Percentiles rank a stretch among this genome's conserved stretches.
Conservation (phyloP, 768 basidiomycete genomes). For the Aureoboletus auriporus region DNA sequence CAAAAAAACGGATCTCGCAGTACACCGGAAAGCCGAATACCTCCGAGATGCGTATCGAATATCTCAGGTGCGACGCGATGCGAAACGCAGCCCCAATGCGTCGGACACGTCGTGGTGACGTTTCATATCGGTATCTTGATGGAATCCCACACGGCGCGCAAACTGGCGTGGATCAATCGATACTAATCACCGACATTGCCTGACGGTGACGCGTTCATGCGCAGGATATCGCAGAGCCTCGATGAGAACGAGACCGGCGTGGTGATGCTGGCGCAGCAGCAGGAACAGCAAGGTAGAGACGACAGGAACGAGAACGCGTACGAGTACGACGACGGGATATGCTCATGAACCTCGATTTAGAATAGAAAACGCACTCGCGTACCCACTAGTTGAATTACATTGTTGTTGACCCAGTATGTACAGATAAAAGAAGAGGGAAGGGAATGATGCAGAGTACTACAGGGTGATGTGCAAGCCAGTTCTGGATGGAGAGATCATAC, state of each 20-base stretch:
- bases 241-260: slow-evolving; percentile 94
- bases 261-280: slow-evolving; percentile 38
- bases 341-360: too few relatives aligned
- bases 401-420: too few relatives aligned
- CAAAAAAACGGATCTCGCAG: too few relatives aligned
- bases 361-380: too few relatives aligned
- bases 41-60: slow-evolving; percentile 98
- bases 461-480: background rate
- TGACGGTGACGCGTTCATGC: slow-evolving; percentile 93
- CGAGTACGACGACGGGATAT: slow-evolving; percentile 57
- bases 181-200: slow-evolving; percentile 98
- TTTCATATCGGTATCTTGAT: background rate
- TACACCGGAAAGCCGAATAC: slow-evolving; percentile 92
- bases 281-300: slow-evolving; percentile 22
- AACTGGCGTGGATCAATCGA: slow-evolving; percentile 94
- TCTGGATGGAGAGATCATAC: background rate
- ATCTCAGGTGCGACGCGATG: slow-evolving; percentile 97
- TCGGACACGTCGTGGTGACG: too few relatives aligned
- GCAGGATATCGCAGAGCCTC: slow-evolving; percentile 95
- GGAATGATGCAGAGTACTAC: background rate
- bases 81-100: slow-evolving; percentile 99
- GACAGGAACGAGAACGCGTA: slow-evolving; percentile 39
- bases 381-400: too few relatives aligned
- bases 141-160: slow-evolving; percentile 43
- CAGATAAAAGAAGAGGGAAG: too few relatives aligned